Evolutionary conservation across 129 eudicot genomes (phyloP).

Genomic region (Ambrosia artemisiifolia): DNA sequence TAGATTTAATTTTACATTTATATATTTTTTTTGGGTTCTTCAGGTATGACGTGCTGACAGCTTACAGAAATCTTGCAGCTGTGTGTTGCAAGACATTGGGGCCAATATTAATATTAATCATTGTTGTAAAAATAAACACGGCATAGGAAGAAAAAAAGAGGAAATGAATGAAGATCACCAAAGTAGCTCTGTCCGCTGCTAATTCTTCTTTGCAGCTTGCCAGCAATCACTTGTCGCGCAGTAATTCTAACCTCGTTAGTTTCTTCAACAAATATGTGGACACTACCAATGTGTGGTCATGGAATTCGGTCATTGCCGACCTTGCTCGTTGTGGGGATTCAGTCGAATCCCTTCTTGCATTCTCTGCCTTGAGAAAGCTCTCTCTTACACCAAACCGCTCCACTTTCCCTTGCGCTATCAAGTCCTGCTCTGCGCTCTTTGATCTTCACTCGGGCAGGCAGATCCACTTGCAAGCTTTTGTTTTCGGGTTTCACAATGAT

Average conservation of each 20-base stretch:
- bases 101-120: neutral
- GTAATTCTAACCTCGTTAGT: conserved; percentile 19
- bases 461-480: conserved; percentile 32
- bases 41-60: neutral
- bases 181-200: conserved; percentile 27
- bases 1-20: neutral
- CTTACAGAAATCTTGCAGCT: neutral
- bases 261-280: conserved; percentile 43
- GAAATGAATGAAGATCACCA: conserved; percentile 31
- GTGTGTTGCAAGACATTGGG: neutral
- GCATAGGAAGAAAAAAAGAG: neutral
- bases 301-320: conserved; percentile 42
- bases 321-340: conserved; percentile 42
- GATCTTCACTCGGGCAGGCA: conserved; percentile 38
- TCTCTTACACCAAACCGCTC: conserved; percentile 42
- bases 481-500: conserved; percentile 33
- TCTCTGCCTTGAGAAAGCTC: conserved; percentile 40
- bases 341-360: conserved; percentile 40
- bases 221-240: conserved; percentile 13
- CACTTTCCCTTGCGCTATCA: conserved; percentile 40
- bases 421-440: conserved; percentile 33
- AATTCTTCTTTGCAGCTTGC: conserved; percentile 8
- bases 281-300: conserved; percentile 39
- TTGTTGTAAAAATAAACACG: neutral
- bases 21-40: neutral